phyloP scores from a whole-genome alignment of 768 basidiomycete species.

The Gloeostereum incarnatum region DNA sequence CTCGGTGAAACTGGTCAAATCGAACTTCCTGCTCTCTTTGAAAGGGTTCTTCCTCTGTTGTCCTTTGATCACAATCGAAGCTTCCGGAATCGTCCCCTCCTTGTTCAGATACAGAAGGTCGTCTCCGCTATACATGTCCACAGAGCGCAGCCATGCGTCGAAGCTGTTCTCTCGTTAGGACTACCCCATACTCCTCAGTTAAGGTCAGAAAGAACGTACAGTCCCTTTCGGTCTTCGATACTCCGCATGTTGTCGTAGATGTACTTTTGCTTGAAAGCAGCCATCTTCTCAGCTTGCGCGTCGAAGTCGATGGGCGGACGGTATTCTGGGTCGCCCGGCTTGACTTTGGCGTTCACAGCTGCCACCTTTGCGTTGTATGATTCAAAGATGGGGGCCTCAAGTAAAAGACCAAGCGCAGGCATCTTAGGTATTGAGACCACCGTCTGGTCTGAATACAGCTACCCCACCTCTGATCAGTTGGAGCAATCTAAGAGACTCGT shows the following conservation, averaged over 20 bases:
- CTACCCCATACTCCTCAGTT: background rate
- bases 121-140: conserved; percentile 68
- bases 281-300: conserved; percentile 53
- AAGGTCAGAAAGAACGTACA: conserved; percentile 41
- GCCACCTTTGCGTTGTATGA: conserved; percentile 60
- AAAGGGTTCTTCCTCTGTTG: conserved; percentile 52
- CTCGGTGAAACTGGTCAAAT: conserved; percentile 44
- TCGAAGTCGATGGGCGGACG: conserved; percentile 71
- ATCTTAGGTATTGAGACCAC: conserved; percentile 88
- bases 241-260: conserved; percentile 85
- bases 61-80: conserved; percentile 56
- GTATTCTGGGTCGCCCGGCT: conserved; percentile 47
- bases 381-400: conserved; percentile 80
- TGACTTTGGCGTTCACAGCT: conserved; percentile 38
- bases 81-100: conserved; percentile 65
- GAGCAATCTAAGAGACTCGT: background rate
- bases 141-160: conserved; percentile 73
- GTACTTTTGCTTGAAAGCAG: conserved; percentile 73
- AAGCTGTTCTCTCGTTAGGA: conserved; percentile 38
- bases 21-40: conserved; percentile 59
- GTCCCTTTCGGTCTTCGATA: conserved; percentile 69
- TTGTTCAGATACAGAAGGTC: conserved; percentile 76
- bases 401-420: conserved; percentile 86
- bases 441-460: conserved; percentile 67
- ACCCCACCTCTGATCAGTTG: conserved; percentile 7